Evolutionary conservation across 345 rosid genomes (phyloP).

Genomic region (Alliaria petiolata): DNA sequence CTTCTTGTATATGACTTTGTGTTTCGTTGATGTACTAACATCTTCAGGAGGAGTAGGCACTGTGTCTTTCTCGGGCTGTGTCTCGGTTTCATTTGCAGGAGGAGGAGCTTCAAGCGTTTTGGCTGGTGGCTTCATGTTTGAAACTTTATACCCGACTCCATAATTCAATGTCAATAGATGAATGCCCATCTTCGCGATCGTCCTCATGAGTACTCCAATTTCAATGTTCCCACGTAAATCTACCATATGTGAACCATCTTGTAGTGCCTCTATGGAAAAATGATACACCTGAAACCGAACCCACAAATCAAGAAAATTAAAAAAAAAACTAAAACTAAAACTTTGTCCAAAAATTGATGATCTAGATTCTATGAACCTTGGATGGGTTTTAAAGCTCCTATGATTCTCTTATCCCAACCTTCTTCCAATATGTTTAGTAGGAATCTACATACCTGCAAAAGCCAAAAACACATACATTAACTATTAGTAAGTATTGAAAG

Average conservation of each 20-base stretch:
- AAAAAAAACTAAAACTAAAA: too few relatives aligned
- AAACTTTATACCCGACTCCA: conserved; percentile 12
- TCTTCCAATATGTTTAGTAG: neutral
- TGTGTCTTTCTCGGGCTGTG: neutral
- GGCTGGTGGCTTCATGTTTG: neutral
- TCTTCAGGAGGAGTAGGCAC: neutral
- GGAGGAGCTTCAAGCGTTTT: conserved; percentile 5
- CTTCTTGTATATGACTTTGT: conserved; percentile 7
- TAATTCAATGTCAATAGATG: neutral
- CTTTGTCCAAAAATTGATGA: neutral
- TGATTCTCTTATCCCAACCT: conserved; percentile 10
- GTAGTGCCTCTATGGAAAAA: conserved; percentile 14
- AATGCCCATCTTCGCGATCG: conserved; percentile 1
- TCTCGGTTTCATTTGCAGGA: neutral
- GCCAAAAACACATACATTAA: neutral
- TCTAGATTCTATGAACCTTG: conserved; percentile 14
- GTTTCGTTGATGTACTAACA: neutral
- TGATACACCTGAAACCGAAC: conserved; percentile 21
- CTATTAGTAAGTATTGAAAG: neutral
- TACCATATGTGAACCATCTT: conserved; percentile 2
- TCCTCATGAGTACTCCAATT: conserved; percentile 21
- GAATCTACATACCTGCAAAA: conserved; percentile 3
- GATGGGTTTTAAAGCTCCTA: conserved; percentile 22
- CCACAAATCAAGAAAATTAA: neutral
- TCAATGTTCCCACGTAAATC: conserved; percentile 24